A percentile compares a stretch with the other conserved stretches of the same genome.
phyloP scores from a whole-genome alignment of 495 filamentous ascomycete species.

The Aspergillus funiculosus region DNA sequence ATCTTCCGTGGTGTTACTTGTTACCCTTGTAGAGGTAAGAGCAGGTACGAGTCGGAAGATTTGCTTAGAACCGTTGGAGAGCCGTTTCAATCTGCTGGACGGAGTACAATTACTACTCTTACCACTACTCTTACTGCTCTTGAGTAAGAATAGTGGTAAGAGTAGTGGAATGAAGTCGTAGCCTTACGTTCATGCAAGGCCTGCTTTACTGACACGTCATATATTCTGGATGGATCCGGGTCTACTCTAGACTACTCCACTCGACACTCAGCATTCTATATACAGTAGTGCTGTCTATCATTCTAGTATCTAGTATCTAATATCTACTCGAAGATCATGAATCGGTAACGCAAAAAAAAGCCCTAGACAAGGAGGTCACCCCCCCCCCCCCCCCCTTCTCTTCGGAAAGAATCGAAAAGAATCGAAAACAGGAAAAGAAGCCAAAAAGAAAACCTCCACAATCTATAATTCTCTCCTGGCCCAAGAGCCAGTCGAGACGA shows the following conservation, averaged over 20 bases:
- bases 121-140: too few relatives aligned
- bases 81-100: too few relatives aligned
- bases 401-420: background rate
- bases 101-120: too few relatives aligned
- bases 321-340: conserved; percentile 2
- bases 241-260: background rate
- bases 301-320: conserved; percentile 3
- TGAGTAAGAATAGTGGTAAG: too few relatives aligned
- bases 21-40: too few relatives aligned
- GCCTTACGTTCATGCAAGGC: conserved; percentile 15
- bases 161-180: background rate
- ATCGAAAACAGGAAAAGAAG: background rate
- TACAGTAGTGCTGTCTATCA: conserved; percentile 1
- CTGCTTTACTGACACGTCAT: conserved; percentile 3
- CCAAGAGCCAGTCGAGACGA: too few relatives aligned
- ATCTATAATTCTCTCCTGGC: background rate
- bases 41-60: too few relatives aligned
- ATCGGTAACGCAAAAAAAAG: background rate
- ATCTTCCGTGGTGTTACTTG: too few relatives aligned
- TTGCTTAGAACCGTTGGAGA: too few relatives aligned
- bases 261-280: conserved; percentile 6
- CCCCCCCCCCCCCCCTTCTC: background rate
- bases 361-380: background rate
- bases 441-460: background rate
- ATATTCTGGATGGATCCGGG: background rate